A percentile compares a stretch with the other conserved stretches of the same genome.
Conservation (phyloP, 805 yeast genomes). For the Candida schatavii region DNA sequence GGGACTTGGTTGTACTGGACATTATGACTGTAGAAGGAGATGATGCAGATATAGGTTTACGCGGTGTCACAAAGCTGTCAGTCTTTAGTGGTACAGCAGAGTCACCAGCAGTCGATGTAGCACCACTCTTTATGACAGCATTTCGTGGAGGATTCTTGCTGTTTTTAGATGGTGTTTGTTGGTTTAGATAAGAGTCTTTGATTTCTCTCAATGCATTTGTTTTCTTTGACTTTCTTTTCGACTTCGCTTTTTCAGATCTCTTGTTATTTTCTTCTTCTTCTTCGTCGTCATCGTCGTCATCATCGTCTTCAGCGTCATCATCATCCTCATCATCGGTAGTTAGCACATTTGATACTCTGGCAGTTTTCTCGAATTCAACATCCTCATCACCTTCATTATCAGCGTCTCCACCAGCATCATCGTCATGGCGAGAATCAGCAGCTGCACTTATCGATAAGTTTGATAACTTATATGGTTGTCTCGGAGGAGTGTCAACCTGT, state of each 20-base stretch:
- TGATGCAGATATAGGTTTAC: conserved; percentile 27
- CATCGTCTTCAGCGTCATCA: conserved; percentile 14
- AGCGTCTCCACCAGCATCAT: conserved; percentile 16
- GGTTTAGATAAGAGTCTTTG: conserved; percentile 1
- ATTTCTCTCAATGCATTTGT: conserved; percentile 3
- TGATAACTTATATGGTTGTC: conserved; percentile 28
- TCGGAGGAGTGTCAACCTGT: conserved; percentile 36
- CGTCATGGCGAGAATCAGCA: conserved; percentile 10
- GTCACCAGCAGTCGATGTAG: too few relatives aligned
- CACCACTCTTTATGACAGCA: too few relatives aligned
- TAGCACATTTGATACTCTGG: conserved; percentile 10
- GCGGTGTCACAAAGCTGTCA: conserved; percentile 36
- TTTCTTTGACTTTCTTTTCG: background rate
- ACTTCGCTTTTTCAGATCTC: background rate
- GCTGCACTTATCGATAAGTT: conserved; percentile 18
- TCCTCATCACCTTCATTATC: conserved; percentile 8
- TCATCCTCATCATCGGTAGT: conserved; percentile 9
- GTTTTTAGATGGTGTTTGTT: conserved; percentile 5
- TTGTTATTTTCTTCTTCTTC: conserved; percentile 4
- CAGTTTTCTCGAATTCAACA: background rate
- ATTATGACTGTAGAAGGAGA: conserved; percentile 44
- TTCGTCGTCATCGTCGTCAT: conserved; percentile 14
- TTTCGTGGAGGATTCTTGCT: too few relatives aligned
- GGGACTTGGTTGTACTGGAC: conserved; percentile 26
- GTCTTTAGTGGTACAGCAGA: too few relatives aligned